A percentile compares a stretch with the other conserved stretches of the same genome.
Conservation (phyloP, 768 basidiomycete species). For the Russula sp. region DNA sequence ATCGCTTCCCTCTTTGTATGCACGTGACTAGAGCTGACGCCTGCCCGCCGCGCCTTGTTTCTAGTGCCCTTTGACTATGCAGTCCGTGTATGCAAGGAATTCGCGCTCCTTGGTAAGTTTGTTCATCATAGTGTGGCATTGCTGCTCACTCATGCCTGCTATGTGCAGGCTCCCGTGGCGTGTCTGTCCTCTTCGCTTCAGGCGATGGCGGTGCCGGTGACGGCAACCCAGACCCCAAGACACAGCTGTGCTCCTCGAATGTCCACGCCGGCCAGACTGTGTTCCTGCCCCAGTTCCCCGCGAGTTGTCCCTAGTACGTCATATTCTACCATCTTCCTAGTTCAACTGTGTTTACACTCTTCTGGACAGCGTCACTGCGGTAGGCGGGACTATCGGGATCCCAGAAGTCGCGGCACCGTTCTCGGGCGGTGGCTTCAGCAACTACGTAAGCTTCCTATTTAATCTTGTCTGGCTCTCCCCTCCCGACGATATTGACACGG, state of each 20-base stretch:
- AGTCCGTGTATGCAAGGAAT: constrained; percentile 39
- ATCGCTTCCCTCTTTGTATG: background rate
- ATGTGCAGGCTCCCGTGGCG: constrained; percentile 50
- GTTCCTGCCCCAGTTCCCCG: constrained; percentile 54
- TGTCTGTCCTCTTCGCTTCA: constrained; percentile 56
- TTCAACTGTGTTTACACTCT: background rate
- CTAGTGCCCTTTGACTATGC: constrained; percentile 46
- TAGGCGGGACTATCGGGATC: constrained; percentile 55
- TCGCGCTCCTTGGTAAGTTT: constrained; percentile 55
- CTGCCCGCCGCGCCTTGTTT: background rate
- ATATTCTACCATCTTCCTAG: too few species aligned
- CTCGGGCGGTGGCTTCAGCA: constrained; percentile 71
- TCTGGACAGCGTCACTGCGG: constrained; percentile 53
- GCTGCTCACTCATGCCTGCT: background rate
- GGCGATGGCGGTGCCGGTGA: constrained; percentile 69
- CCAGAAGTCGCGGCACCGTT: constrained; percentile 55
- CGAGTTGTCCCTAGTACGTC: constrained; percentile 39
- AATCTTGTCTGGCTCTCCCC: background rate
- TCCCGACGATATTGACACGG: constrained; percentile 10
- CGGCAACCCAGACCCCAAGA: constrained; percentile 43
- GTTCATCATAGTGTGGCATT: background rate
- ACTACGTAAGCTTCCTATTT: constrained; percentile 39
- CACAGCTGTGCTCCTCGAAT: constrained; percentile 50
- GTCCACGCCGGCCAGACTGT: constrained; percentile 44
- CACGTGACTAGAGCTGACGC: background rate